Evolutionary conservation across 2,329 filamentous ascomycete species (phyloP).

Genomic region (Botryotinia calthae): DNA sequence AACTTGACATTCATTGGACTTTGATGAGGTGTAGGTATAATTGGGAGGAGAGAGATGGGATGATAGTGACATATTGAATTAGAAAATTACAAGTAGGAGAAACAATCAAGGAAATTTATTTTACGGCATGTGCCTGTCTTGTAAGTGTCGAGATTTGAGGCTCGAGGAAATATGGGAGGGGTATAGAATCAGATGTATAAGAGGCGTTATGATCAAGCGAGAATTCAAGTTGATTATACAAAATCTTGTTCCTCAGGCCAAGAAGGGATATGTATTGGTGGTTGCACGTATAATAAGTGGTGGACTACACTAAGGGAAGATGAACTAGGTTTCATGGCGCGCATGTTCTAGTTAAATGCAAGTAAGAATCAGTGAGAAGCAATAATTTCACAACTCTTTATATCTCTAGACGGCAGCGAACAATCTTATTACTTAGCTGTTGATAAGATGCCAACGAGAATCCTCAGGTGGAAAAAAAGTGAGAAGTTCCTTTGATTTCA

Average conservation of each 20-base stretch:
- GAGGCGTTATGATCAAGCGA: background rate
- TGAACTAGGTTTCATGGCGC: too few relatives aligned
- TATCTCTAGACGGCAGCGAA: too few relatives aligned
- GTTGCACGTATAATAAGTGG: too few relatives aligned
- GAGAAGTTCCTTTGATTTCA: too few relatives aligned
- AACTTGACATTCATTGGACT: background rate
- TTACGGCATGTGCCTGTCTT: background rate
- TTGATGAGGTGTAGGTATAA: background rate
- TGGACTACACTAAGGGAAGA: too few relatives aligned
- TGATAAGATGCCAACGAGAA: too few relatives aligned
- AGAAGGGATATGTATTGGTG: background rate
- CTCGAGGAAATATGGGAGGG: background rate
- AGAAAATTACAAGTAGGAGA: conserved; percentile 6
- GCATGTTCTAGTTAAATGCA: too few relatives aligned
- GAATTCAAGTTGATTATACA: background rate
- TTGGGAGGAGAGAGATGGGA: background rate
- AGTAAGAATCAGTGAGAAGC: too few relatives aligned
- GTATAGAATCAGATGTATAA: background rate
- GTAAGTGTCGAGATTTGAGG: background rate
- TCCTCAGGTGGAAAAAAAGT: too few relatives aligned
- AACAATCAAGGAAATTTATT: conserved; percentile 6
- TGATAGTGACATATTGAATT: background rate
- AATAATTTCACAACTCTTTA: too few relatives aligned
- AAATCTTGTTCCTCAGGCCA: background rate
- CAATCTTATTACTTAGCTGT: too few relatives aligned